Percentiles rank a stretch among this genome's conserved stretches.
Conservation (phyloP, 495 filamentous ascomycete species). For the Hypoxylon fragiforme region DNA sequence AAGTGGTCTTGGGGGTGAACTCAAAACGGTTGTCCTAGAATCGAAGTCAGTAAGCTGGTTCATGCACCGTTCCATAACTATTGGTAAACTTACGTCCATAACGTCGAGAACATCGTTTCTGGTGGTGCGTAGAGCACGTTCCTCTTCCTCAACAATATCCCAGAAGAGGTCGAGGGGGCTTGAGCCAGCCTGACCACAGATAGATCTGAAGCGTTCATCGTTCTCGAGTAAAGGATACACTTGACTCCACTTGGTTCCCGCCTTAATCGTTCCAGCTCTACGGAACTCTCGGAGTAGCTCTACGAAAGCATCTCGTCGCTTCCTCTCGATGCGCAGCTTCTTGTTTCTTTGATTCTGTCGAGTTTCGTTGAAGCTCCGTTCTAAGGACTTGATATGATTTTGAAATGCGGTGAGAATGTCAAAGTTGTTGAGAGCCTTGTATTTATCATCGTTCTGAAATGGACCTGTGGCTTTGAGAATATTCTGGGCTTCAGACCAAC, state of each 20-base stretch:
- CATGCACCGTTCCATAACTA: background rate
- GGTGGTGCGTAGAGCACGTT: conserved; percentile 75
- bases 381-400: conserved; percentile 88
- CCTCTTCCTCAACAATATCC: conserved; percentile 95
- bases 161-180: conserved; percentile 94
- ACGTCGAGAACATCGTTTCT: conserved; percentile 88
- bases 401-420: conserved; percentile 94
- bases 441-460: conserved; percentile 85
- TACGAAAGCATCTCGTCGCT: conserved; percentile 78
- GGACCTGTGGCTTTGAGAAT: conserved; percentile 77
- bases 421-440: conserved; percentile 81
- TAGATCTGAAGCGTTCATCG: conserved; percentile 80
- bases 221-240: conserved; percentile 75
- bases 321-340: conserved; percentile 78
- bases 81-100: conserved; percentile 68
- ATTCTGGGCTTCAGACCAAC: conserved; percentile 88
- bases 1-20: conserved; percentile 79
- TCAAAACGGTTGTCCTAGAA: conserved; percentile 85
- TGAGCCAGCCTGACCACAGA: conserved; percentile 86
- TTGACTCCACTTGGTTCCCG: conserved; percentile 86
- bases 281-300: conserved; percentile 73
- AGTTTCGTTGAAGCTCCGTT: conserved; percentile 85
- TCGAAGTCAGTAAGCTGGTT: conserved; percentile 3
- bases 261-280: conserved; percentile 80
- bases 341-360: conserved; percentile 82